phyloP scores from a whole-genome alignment of 2,329 filamentous ascomycete genomes.

The Neoarthrinium moseri region DNA sequence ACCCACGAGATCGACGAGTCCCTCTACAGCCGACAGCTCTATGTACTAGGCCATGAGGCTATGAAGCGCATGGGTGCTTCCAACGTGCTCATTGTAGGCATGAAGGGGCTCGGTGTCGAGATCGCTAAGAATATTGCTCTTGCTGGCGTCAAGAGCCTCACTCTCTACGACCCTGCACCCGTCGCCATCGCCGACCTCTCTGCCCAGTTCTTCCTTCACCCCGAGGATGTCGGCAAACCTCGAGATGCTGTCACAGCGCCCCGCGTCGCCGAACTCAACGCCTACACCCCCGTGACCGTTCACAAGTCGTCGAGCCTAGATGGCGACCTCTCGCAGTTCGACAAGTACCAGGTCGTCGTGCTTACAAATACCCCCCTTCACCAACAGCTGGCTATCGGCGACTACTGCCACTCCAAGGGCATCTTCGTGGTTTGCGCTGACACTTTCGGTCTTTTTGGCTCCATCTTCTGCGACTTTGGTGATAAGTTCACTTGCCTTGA shows the following conservation, averaged over 20 bases:
- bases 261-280: slow-evolving; percentile 89
- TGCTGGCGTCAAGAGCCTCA: slow-evolving; percentile 95
- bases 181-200: slow-evolving; percentile 86
- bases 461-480: slow-evolving; percentile 96
- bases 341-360: slow-evolving; percentile 90
- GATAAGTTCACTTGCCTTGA: slow-evolving; percentile 90
- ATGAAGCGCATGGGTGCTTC: slow-evolving; percentile 99
- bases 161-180: slow-evolving; percentile 85
- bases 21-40: slow-evolving; percentile 72
- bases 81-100: slow-evolving; percentile 86
- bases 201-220: slow-evolving; percentile 92
- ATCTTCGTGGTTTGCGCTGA: slow-evolving; percentile 88
- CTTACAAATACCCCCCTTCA: slow-evolving; percentile 80
- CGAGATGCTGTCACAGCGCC: slow-evolving; percentile 85
- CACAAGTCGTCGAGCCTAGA: slow-evolving; percentile 67
- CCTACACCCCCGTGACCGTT: slow-evolving; percentile 87
- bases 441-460: slow-evolving; percentile 91
- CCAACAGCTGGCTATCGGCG: slow-evolving; percentile 79
- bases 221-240: slow-evolving; percentile 87
- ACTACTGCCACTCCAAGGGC: slow-evolving; percentile 91
- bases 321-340: slow-evolving; percentile 75
- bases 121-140: slow-evolving; percentile 98
- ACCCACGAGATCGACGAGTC: slow-evolving; percentile 67
- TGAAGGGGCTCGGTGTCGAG: slow-evolving; percentile 94
- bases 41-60: slow-evolving; percentile 71